Evolutionary conservation across 768 basidiomycete species (phyloP), one percentile per base, ranked within the genome.

Genomic region (Tricholoma sp.): DNA sequence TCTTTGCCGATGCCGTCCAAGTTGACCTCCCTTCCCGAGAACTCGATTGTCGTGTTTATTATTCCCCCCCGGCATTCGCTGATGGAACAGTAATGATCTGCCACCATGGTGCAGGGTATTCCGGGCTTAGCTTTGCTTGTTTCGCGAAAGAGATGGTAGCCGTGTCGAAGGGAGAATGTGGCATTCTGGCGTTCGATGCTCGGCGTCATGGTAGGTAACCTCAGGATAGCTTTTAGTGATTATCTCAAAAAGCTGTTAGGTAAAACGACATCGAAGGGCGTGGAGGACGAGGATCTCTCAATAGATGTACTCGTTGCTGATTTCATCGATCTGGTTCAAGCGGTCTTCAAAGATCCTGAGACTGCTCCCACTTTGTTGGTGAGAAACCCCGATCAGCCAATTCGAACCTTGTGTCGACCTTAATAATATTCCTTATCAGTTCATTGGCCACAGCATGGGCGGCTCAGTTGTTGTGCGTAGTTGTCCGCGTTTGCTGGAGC

Each of bases 361-460:
- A 65, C 69, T 4, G 79, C 89, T 5, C 94, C 96, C 0, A 83
- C 85, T 0, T 66, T 98, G 11, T 69, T 98, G 61, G 94, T 95
- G 65, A 60, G 83, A 27, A 71, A 21, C 32, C 19, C 29, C 11
- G 29, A 39, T 12, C 19, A 49, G 34, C 14, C 37, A 31, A 9
- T 14, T 22, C 27, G 22, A 51, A 43, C 5, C 57, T 45, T 56
- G 21, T 35, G 31, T 31, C 31, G 56, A 34, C 39, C 32, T 55
- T 32, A n/a, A n/a, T n/a, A n/a, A 55, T 21, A 4, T 16, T 8
- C 27, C 27, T 10, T 22, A 4, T 58, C 34, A 92, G 89, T 80
- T 97, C 6, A 80, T 97, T 8, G 97, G 97, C 0, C 97, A 99
- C 67, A 95, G 92, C 57, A 96, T 99, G 89, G 97, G 97, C 12